Base-by-base conservation (phyloP, 768 basidiomycete genomes). In the Trametes gibbosa region DNA sequence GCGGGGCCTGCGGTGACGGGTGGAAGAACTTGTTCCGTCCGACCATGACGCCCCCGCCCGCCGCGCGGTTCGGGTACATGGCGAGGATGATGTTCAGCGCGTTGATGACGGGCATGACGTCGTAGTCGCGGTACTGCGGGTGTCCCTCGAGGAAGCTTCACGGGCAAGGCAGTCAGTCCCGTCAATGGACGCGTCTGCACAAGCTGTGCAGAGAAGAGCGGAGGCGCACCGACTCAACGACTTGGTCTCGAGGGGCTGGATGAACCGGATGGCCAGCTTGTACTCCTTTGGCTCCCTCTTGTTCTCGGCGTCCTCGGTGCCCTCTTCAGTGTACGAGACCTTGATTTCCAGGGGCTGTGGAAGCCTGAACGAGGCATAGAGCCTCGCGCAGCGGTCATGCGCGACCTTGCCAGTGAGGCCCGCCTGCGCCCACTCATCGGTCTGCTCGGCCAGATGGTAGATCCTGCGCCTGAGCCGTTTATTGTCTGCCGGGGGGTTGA, bases 11-110 rank as follows among this genome's bases (percentile, higher is more conserved):
- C 35, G 74, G 70, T 27, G 68, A 53, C 9, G 70, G 73, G 69
- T 82, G 83, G 74, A 84, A 84, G 66, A 76, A 83, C 32, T 79
- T 75, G 66, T 83, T 82, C 53, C 75, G 69, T 23, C 83, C 82
- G 9, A 83, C 79, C 70, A 77, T 74, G 48, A 81, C 69, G n/a
- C 82, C 82, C 16, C 73, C 76, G 27, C 76, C 76, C 19, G 49
- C 16, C 24, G 66, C 59, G 45, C 77, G 73, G n/a, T 72, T 75
- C 7, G 83, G 77, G 42, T 74, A 58, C 16, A 79, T 70, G 16
- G 79, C 72, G 23, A 84, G 70, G 50, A 83, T 73, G 50, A 83
- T 67, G 65, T 83, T 84, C 61, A 84, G 58, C 4, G 81, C 81
- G 47, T 81, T 65, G 40, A 84, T 73, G 35, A 81, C 69, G 0